Percentiles rank a stretch among this genome's conserved stretches.
phyloP scores from a whole-genome alignment of 1,284 basidiomycete genomes.

The Phylloporus sp. region DNA sequence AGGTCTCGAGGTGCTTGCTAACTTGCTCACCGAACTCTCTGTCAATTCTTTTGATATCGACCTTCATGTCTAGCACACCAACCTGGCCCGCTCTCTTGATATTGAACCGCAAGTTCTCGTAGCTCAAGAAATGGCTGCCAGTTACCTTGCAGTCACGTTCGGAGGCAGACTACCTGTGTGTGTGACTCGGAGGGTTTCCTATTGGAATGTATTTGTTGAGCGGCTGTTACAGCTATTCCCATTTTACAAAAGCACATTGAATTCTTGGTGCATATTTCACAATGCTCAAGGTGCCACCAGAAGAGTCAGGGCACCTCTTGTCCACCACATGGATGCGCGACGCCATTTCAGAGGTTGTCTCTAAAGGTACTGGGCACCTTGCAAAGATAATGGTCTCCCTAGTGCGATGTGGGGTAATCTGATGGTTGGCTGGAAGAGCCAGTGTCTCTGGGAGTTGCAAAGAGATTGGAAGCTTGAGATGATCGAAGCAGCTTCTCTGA shows the following conservation, averaged over 20 bases:
- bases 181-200: constrained; percentile 41
- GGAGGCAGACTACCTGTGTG: constrained; percentile 83
- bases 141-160: constrained; percentile 68
- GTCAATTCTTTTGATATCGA: constrained; percentile 62
- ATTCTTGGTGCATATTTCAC: constrained; percentile 59
- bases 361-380: constrained; percentile 64
- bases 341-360: constrained; percentile 56
- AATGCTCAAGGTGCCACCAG: constrained; percentile 47
- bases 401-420: constrained; percentile 12
- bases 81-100: constrained; percentile 55
- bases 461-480: constrained; percentile 76
- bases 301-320: constrained; percentile 56
- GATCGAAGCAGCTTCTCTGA: constrained; percentile 49
- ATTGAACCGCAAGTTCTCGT: constrained; percentile 59
- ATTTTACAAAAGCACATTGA: constrained; percentile 72
- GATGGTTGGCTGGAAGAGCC: constrained; percentile 53
- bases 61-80: constrained; percentile 67
- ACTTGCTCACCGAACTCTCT: constrained; percentile 58
- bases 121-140: constrained; percentile 70
- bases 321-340: constrained; percentile 63
- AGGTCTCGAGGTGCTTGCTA: constrained; percentile 61
- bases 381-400: constrained; percentile 48
- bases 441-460: constrained; percentile 71
- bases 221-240: constrained; percentile 60
- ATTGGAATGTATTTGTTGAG: constrained; percentile 11